Base-by-base conservation (phyloP, 805 yeast species). In the Tetrapisispora fleetii region DNA sequence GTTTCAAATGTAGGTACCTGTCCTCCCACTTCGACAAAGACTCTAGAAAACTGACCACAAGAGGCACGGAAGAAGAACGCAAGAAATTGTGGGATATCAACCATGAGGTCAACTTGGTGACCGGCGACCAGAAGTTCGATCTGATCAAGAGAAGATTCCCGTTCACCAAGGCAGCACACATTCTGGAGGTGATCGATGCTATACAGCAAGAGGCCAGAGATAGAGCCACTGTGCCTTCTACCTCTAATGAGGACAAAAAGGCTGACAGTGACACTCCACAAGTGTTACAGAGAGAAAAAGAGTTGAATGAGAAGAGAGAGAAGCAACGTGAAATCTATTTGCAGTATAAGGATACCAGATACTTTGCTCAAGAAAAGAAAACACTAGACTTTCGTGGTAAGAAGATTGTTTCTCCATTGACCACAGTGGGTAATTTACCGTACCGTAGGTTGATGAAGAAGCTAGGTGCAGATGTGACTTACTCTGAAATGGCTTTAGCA, bases 361-460 rank as follows among this genome's bases (percentile, higher is more conserved):
- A 83, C 67, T 79, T 78, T 58, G 74, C 87, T 0, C 70, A 76
- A n/a, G 98, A 93, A 65, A 93, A 93, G 78, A 85, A 83, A 64
- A 74, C 68, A 49, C 62, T 93, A 43, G 71, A 89, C 60, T 74
- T 85, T 46, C 69, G 71, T 35, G 72, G 79, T 42, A 91, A 91
- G 54, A 89, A 89, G 67, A 88, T 93, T 51, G 82, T 93, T 8
- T 87, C 97, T 2, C 99, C 99, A 1, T 75, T 93, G 53, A 95
- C 99, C 33, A 93, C 99, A 0, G 99, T 93, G 6, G 99, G 99
- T 21, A 93, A 93, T 67, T 73, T 93, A 58, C 99, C 99, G 16
- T 93, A 79, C 69, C 83, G 99, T 66, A 77, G 98, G 57, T 74
- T 93, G 51, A 90, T 93, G 96, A 84, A 82, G 59, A 75, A 83